Base-by-base conservation (phyloP, 2,329 filamentous ascomycete genomes). In the Diplodia intermedia region DNA sequence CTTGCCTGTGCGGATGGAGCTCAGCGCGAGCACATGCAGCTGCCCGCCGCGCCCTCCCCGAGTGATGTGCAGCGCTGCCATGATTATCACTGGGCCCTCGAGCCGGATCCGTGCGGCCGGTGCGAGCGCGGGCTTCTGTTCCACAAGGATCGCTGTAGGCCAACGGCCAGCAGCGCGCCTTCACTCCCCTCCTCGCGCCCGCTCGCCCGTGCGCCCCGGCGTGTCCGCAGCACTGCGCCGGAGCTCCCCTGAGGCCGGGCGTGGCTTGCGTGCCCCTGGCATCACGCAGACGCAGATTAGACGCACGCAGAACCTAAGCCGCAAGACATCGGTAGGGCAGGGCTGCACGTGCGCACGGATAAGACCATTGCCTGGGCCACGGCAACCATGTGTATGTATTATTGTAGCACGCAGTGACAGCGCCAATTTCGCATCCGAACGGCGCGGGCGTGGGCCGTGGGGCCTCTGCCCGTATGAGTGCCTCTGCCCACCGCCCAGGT, bases 11-110 rank as follows among this genome's bases (percentile, higher is more conserved):
- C 54, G n/a, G 33, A 33, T 36, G 29, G 52, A 29, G 52, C 43
- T 18, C 56, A 26, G 56, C 57, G 57, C 29, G 57, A 50, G 57
- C 57, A 62, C 57, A 43, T 47, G 55, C 55, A 60, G 55, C 36
- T 23, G 55, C 55, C 33, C 26, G 52, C 52, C 52, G 53, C 53
- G 53, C 53, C 18, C 31, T 56, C 54, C 54, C 54, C 55, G 38
- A 60, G 55, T 60, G 55, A 61, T 49, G 40, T 63, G 60, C 60
- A 52, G 29, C 60, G 47, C 57, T 62, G 57, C 40, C 38, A 47
- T 60, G 60, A 52, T 26, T 52, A 63, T 63, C 60, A 63, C 60
- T 63, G 60, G 60, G 60, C 31, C 60, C 60, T 50, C 29, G n/a
- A 52, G 29, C 43, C 60, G 43, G 60, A 38, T 38, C 60, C 47